Conservation (phyloP, 1,284 basidiomycete genomes). For the Cryptococcus hybrid region DNA sequence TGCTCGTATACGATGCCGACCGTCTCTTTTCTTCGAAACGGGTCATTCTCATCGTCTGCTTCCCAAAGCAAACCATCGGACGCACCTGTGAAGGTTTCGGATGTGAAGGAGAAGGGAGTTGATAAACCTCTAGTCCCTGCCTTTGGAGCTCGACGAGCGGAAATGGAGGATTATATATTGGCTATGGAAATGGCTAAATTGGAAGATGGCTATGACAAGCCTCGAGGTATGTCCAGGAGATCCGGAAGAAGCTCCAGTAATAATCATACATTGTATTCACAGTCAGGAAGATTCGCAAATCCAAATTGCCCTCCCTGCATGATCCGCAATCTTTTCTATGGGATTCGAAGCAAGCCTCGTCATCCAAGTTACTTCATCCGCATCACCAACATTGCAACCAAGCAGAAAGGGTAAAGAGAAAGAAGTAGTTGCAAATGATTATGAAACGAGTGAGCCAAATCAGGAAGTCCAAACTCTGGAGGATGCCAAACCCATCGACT, state of each 20-base stretch:
- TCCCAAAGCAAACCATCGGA: not conserved
- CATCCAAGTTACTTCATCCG: constrained; percentile 1
- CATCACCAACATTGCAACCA: not conserved
- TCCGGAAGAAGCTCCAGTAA: not conserved
- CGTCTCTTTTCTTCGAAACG: constrained; percentile 2
- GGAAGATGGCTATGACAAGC: not conserved
- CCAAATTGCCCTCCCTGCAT: constrained; percentile 19
- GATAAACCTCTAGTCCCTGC: not conserved
- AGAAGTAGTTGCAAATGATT: too few species aligned
- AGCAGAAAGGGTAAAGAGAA: constrained; percentile 29
- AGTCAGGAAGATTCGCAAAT: constrained; percentile 2
- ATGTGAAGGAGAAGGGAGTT: not conserved
- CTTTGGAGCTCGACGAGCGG: constrained; percentile 2
- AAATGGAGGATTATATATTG: constrained; percentile 14
- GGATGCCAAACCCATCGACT: not conserved
- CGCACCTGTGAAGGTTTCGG: not conserved
- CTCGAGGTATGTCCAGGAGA: not conserved
- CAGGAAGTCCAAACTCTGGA: not conserved
- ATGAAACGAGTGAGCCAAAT: not conserved
- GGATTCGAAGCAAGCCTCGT: constrained; percentile 3
- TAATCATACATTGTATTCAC: not conserved
- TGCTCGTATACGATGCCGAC: constrained; percentile 21
- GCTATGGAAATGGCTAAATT: constrained; percentile 8
- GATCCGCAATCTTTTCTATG: constrained; percentile 9
- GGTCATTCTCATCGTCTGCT: constrained; percentile 5